Percentiles rank a stretch among this genome's conserved stretches.
Conservation (phyloP, 768 basidiomycete species). For the Gymnopilus junonius region DNA sequence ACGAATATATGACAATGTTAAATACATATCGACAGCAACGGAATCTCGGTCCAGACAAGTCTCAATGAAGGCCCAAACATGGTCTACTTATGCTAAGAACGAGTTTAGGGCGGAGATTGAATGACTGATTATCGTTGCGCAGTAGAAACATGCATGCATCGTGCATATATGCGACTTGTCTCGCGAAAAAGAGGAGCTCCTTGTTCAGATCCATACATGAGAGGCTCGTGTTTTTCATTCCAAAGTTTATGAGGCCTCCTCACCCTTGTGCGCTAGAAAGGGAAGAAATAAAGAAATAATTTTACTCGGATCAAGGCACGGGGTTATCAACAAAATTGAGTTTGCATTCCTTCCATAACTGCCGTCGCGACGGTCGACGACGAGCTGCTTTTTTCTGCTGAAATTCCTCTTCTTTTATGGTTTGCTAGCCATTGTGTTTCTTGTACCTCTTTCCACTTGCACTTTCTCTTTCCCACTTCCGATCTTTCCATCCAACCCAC, state of each 20-base stretch:
- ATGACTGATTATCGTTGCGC: too few species aligned
- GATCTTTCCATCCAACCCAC: constrained; percentile 8
- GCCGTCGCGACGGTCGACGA: constrained; percentile 37
- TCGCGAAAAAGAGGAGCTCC: too few species aligned
- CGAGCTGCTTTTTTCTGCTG: constrained; percentile 18
- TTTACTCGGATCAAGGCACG: neutral
- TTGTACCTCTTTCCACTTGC: constrained; percentile 26
- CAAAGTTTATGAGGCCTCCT: too few species aligned
- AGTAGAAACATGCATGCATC: neutral
- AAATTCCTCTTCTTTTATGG: constrained; percentile 18
- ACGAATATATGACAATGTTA: constrained; percentile 2
- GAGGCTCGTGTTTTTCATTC: neutral
- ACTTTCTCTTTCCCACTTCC: constrained; percentile 20
- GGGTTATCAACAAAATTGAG: neutral
- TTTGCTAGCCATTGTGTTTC: constrained; percentile 19
- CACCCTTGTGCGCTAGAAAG: too few species aligned
- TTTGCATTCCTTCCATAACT: neutral
- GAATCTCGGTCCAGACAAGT: too few species aligned
- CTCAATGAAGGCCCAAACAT: too few species aligned
- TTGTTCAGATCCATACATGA: neutral
- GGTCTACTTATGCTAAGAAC: too few species aligned
- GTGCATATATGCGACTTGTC: too few species aligned
- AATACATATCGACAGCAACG: constrained; percentile 1
- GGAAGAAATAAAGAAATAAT: neutral
- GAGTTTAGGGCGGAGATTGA: too few species aligned